Percentiles rank a stretch among this genome's conserved stretches.
phyloP scores from a whole-genome alignment of 2,329 filamentous ascomycete genomes.

The Claviceps cyperi region DNA sequence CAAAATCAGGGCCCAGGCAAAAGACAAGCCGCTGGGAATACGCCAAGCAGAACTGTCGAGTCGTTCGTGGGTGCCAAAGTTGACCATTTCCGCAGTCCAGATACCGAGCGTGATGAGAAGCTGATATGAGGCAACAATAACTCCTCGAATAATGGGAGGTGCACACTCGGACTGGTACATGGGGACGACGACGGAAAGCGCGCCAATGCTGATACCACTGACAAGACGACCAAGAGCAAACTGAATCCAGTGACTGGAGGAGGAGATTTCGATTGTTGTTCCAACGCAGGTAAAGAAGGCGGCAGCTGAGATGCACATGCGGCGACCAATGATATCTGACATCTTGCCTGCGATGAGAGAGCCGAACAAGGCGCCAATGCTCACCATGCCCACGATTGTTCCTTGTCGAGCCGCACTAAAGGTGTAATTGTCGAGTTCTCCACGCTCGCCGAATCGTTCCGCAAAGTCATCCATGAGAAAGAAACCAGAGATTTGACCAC shows the following conservation, averaged over 20 bases:
- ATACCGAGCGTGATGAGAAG: slow-evolving; percentile 57
- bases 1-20: slow-evolving; percentile 39
- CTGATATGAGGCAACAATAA: slow-evolving; percentile 51
- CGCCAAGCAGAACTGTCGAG: slow-evolving; percentile 41
- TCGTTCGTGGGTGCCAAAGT: slow-evolving; percentile 42
- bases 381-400: slow-evolving; percentile 46
- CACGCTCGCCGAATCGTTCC: slow-evolving; percentile 35
- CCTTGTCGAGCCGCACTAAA: slow-evolving; percentile 48
- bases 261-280: slow-evolving; percentile 48
- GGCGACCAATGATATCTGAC: slow-evolving; percentile 46
- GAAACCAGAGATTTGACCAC: slow-evolving; percentile 47
- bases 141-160: slow-evolving; percentile 48
- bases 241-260: slow-evolving; percentile 42
- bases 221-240: slow-evolving; percentile 50
- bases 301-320: slow-evolving; percentile 45
- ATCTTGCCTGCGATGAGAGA: slow-evolving; percentile 44
- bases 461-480: slow-evolving; percentile 44
- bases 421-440: neutral
- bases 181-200: slow-evolving; percentile 47
- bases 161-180: slow-evolving; percentile 57
- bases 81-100: slow-evolving; percentile 41
- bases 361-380: slow-evolving; percentile 44
- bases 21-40: slow-evolving; percentile 43
- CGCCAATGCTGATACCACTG: slow-evolving; percentile 52
- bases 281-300: slow-evolving; percentile 50